Evolutionary conservation across 495 filamentous ascomycete species (phyloP).

Genomic region (Penicillium daleae): DNA sequence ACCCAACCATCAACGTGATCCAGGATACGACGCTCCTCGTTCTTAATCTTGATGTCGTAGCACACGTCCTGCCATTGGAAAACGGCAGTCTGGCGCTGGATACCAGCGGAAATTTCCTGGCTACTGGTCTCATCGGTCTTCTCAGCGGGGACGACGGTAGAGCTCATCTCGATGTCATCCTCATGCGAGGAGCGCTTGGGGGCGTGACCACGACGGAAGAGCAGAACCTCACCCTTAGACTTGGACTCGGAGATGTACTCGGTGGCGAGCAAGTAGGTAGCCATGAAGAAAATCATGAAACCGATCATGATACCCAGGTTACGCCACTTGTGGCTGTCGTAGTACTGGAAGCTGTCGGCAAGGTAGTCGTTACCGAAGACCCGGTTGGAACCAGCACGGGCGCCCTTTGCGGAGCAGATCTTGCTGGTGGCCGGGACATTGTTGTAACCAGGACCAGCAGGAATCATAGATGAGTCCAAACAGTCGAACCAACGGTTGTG

Average conservation of each 20-base stretch:
- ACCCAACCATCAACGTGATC: conserved; percentile 69
- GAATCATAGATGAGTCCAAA: conserved; percentile 42
- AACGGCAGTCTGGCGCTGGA: conserved; percentile 66
- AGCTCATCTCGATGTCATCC: conserved; percentile 37
- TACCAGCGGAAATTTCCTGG: conserved; percentile 38
- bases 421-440: conserved; percentile 22
- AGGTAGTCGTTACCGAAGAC: conserved; percentile 60
- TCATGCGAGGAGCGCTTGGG: conserved; percentile 29
- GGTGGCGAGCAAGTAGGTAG: conserved; percentile 47
- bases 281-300: conserved; percentile 66
- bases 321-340: conserved; percentile 65
- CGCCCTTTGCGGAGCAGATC: conserved; percentile 60
- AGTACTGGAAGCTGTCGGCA: conserved; percentile 57
- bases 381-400: conserved; percentile 45
- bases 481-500: conserved; percentile 58
- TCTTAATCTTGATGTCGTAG: conserved; percentile 70
- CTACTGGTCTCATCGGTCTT: conserved; percentile 47
- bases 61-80: conserved; percentile 83
- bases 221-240: conserved; percentile 56
- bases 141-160: conserved; percentile 35
- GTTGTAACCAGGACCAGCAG: conserved; percentile 40
- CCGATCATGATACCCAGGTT: conserved; percentile 70
- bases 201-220: conserved; percentile 53
- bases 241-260: conserved; percentile 54
- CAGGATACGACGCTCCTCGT: conserved; percentile 60